A percentile compares a stretch with the other conserved stretches of the same genome.
Conservation (phyloP, 2,329 filamentous ascomycete species). For the Colletotrichum cordylinicola region DNA sequence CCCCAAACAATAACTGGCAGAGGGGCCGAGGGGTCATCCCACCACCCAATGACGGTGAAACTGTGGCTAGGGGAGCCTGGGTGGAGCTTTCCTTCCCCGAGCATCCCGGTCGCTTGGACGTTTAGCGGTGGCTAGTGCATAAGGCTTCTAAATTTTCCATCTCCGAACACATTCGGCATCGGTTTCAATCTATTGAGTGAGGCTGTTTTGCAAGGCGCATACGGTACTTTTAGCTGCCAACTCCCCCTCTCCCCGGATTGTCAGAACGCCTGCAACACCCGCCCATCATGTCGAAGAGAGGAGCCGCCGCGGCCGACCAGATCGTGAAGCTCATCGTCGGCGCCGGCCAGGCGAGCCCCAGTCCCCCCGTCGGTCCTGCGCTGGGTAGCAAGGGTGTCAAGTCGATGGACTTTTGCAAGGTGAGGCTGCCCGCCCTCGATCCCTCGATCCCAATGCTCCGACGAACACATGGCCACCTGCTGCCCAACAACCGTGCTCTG, state of each 20-base stretch:
- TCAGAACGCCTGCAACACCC: conserved; percentile 21
- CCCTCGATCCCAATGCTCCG: background rate
- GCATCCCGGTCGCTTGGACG: conserved; percentile 21
- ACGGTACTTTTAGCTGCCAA: background rate
- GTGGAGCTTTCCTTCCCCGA: conserved; percentile 14
- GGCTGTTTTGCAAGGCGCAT: conserved; percentile 3
- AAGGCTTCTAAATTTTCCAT: conserved; percentile 22
- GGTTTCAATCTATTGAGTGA: background rate
- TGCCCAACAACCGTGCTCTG: conserved; percentile 10
- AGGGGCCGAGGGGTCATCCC: conserved; percentile 23
- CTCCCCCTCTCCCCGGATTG: background rate
- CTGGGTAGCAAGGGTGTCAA: conserved; percentile 98
- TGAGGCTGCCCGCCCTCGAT: conserved; percentile 39
- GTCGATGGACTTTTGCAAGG: conserved; percentile 99
- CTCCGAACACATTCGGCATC: conserved; percentile 7
- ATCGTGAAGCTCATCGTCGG: conserved; percentile 98
- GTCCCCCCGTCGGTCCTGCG: conserved; percentile 94
- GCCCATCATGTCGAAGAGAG: conserved; percentile 57
- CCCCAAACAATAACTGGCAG: conserved; percentile 9
- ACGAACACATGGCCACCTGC: conserved; percentile 13
- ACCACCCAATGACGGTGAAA: conserved; percentile 23
- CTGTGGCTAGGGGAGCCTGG: conserved; percentile 16
- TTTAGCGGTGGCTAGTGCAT: conserved; percentile 22
- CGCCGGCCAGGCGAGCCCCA: conserved; percentile 92
- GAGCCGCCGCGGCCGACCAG: conserved; percentile 60